Evolutionary conservation across 2,329 filamentous ascomycete species (phyloP), one percentile per base, ranked within the genome.

Genomic region (Colletotrichum eremochloae): DNA sequence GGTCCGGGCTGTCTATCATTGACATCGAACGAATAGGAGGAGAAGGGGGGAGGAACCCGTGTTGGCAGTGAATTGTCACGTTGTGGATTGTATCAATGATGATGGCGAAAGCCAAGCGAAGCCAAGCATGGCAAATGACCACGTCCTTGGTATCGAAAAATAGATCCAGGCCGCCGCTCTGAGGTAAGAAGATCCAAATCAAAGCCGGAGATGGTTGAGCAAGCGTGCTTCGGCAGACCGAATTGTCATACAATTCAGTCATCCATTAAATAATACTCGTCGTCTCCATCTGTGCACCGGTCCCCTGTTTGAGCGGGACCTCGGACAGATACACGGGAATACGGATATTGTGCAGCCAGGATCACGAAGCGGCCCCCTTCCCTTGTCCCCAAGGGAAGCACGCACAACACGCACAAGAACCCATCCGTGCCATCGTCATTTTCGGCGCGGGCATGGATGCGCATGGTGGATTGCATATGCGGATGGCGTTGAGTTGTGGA

Each of bases 351-450:
- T 44, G 57, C 40, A 29, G 57, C 38, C 65, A 55, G 64, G 52
- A 57, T 58, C 64, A 60, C 52, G 58, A 63, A 64, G 60, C 53
- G 53, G 38, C 12, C 14, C 29, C 50, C 55, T 69, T 61, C 46
- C 69, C 69, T 20, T 46, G 6, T 15, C 4, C 1, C 5, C 69
- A 63, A 64, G 44, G 36, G 33, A 36, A 48, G 57, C 68, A 71
- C 46, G 50, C 50, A 64, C 29, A 64, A 24, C 11, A 55, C 5
- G 29, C 48, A 46, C 40, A 44, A 55, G 38, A 64, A 46, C 62
- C 61, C 36, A 53, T 63, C 61, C 48, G 64, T 29, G 65, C 40
- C 65, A 69, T 72, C 66, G 55, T 69, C 69, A 72, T 72, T 48
- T 31, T 58, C 60, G 60, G 58, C 63, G 44, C 42, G 46, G 40